phyloP scores from a whole-genome alignment of 2,329 filamentous ascomycete species.

The Zasmidium angulare region DNA sequence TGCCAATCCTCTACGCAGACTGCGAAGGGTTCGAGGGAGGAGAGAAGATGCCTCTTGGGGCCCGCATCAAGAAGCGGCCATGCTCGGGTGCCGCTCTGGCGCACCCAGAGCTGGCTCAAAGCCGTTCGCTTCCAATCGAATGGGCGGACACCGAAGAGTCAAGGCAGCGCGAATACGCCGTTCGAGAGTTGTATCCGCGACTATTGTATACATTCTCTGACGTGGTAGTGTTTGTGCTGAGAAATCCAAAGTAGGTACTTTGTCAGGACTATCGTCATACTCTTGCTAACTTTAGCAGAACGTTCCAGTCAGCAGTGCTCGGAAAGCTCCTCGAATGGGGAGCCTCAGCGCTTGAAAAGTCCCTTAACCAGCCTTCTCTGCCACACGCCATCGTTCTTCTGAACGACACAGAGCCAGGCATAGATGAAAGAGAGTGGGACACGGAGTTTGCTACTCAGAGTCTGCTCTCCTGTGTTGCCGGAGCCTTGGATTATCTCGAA shows the following conservation, averaged over 20 bases:
- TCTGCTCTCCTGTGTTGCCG: conserved; percentile 34
- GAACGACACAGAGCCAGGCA: conserved; percentile 45
- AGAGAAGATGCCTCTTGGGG: conserved; percentile 37
- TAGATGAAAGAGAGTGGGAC: conserved; percentile 46
- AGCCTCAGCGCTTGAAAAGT: conserved; percentile 48
- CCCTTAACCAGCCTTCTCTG: conserved; percentile 52
- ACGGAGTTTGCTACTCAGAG: conserved; percentile 40
- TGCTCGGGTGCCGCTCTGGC: neutral
- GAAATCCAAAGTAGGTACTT: conserved; percentile 33
- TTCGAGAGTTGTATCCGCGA: conserved; percentile 38
- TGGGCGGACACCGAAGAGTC: conserved; percentile 22
- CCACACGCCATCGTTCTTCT: conserved; percentile 54
- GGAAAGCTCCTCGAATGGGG: conserved; percentile 47
- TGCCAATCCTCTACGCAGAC: conserved; percentile 49
- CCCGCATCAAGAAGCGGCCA: conserved; percentile 10
- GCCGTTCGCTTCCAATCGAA: conserved; percentile 5
- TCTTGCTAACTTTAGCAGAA: neutral
- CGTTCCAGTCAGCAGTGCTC: conserved; percentile 5
- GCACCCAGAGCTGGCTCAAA: conserved; percentile 1
- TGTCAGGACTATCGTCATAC: neutral
- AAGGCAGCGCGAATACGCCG: conserved; percentile 31
- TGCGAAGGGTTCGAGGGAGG: conserved; percentile 53
- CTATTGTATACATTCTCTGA: conserved; percentile 42
- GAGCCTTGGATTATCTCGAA: conserved; percentile 12
- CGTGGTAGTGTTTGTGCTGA: conserved; percentile 39